phyloP scores from a whole-genome alignment of 305 asterid genomes.

The Stenogyne calaminthoides region DNA sequence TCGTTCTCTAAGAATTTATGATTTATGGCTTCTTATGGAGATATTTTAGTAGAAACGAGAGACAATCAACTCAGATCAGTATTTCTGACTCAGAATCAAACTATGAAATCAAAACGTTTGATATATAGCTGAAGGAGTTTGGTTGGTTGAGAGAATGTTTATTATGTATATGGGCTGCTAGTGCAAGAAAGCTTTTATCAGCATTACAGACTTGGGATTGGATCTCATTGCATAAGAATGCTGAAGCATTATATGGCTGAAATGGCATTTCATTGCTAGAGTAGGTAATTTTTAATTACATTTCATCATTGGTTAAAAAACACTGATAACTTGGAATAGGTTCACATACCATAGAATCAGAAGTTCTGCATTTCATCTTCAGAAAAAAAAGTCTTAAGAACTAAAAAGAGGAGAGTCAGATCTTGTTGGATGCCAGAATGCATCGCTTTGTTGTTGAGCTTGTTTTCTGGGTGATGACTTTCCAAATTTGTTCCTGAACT shows the following conservation, averaged over 20 bases:
- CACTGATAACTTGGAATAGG: constrained; percentile 5
- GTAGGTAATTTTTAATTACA: background rate
- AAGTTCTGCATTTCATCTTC: constrained; percentile 2
- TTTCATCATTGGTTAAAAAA: background rate
- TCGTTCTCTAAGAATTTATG: background rate
- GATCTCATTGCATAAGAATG: background rate
- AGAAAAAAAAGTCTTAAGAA: background rate
- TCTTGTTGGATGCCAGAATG: background rate
- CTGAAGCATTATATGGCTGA: background rate
- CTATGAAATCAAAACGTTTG: background rate
- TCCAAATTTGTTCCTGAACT: background rate
- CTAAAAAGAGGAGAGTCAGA: background rate
- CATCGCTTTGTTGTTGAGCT: background rate
- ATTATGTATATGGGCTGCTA: background rate
- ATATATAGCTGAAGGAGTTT: constrained; percentile 5
- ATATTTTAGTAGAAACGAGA: background rate
- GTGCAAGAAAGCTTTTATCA: background rate
- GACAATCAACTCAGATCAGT: constrained; percentile 4
- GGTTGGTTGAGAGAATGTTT: constrained; percentile 6
- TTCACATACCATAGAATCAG: background rate
- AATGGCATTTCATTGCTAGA: background rate
- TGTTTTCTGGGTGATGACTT: background rate
- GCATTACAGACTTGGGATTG: background rate
- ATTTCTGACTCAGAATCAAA: background rate
- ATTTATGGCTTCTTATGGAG: background rate